Evolutionary conservation across 2,329 filamentous ascomycete species (phyloP).

Genomic region (Fusarium odoratissimum): DNA sequence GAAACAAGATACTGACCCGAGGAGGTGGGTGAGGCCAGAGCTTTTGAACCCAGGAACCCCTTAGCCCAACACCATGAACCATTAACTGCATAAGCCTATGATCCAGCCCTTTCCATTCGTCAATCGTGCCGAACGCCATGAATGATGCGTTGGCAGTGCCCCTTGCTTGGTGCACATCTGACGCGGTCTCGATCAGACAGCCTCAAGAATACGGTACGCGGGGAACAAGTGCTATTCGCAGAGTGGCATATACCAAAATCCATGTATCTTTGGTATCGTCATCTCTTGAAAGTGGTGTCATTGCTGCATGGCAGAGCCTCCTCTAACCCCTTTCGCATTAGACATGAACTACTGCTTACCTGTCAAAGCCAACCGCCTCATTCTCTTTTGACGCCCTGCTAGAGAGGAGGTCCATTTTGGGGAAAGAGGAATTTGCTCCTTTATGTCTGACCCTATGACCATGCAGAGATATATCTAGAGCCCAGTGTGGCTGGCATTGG

Average conservation of each 20-base stretch:
- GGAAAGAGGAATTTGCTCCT: not conserved
- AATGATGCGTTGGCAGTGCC: constrained; percentile 3
- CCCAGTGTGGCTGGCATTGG: not conserved
- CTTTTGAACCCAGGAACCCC: constrained; percentile 21
- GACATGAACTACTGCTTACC: constrained; percentile 18
- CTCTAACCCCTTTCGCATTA: constrained; percentile 35
- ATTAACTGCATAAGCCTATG: not conserved
- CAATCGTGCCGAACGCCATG: not conserved
- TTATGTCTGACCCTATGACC: not conserved
- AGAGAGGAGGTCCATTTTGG: constrained; percentile 4
- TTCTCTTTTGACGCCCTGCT: constrained; percentile 22
- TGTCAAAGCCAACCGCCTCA: constrained; percentile 17
- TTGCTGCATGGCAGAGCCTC: constrained; percentile 25
- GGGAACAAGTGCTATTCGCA: not conserved
- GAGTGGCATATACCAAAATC: not conserved
- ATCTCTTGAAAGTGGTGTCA: constrained; percentile 19
- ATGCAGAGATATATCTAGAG: not conserved
- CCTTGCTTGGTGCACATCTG: not conserved
- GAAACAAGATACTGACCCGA: not conserved
- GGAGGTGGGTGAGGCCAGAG: constrained; percentile 10
- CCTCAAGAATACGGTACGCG: not conserved
- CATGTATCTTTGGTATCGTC: constrained; percentile 1
- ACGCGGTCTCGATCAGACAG: constrained; percentile 12
- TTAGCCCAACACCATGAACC: constrained; percentile 1
- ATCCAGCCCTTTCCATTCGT: not conserved